These are phyloP conservation scores for Conringia planisiliqua DNA, from an alignment of 345 rosid species.

Conservation along the genomic window DNA sequence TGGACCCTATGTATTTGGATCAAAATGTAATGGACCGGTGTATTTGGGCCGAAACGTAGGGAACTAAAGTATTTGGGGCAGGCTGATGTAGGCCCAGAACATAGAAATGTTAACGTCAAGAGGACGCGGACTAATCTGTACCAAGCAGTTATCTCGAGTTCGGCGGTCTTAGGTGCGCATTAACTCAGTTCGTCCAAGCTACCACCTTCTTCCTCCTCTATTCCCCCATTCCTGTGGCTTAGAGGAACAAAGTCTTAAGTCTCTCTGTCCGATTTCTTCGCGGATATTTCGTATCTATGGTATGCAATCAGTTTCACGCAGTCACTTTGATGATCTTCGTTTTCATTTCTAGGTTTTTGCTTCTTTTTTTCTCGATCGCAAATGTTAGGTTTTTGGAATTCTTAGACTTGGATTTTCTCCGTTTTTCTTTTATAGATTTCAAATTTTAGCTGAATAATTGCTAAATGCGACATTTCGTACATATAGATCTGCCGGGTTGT, in stretches of 20 bases:
- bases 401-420: neutral
- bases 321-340: conserved; percentile 19
- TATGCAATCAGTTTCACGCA: neutral
- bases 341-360: conserved; percentile 21
- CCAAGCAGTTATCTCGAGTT: conserved; percentile 24
- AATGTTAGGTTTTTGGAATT: conserved; percentile 24
- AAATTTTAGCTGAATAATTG: neutral
- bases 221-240: neutral
- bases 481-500: conserved; percentile 19
- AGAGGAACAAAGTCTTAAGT: neutral
- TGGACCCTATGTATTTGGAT: neutral
- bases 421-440: neutral
- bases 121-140: conserved; percentile 25
- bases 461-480: neutral
- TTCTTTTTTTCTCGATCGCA: conserved; percentile 3
- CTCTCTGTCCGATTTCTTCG: neutral
- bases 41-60: no score
- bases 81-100: neutral
- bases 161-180: conserved; percentile 29
- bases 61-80: neutral
- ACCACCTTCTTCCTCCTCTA: conserved; percentile 1
- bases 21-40: no score
- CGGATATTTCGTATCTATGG: conserved; percentile 20
- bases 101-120: neutral
- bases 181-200: conserved; percentile 7